Evolutionary conservation across 805 yeast species (phyloP), one percentile per base, ranked within the genome.

Genomic region (Pichia exigua): DNA sequence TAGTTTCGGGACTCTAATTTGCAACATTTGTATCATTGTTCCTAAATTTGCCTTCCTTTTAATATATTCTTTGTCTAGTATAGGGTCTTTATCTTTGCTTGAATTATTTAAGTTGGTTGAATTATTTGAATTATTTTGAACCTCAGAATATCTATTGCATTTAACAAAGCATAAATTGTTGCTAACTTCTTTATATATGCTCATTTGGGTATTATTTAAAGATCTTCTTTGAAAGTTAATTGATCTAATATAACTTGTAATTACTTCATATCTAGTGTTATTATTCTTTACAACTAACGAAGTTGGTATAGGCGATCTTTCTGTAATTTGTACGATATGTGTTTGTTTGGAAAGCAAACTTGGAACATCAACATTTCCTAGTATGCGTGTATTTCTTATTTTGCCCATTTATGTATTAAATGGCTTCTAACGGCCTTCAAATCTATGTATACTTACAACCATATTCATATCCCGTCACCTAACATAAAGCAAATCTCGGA

Each of bases 31-130:
- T 7, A 79, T 70, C 63, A 75, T 75, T 5, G 73, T 54, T 9
- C 87, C 87, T 27, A 83, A 62, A 59, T 83, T 83, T 12, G 80
- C 74, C 58, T 69, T 71, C 44, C 66, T 54, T 30, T 58, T 46
- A 58, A 74, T 70, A 28, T 41, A 28, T 57, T 57, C n/a, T 50
- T 27, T 42, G 21, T 51, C 43, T n/a, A 44, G 26, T 21, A 40
- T 28, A 1, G 11, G 35, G 9, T 43, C 20, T 20, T 51, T 46
- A 20, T 48, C 38, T 20, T 44, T 30, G 9, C 48, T 39, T 17
- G 32, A 22, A 17, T 44, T 30, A 12, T 49, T 39, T 17, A 27
- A 22, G 12, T 44, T 28, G 38, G 38, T 38, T 22, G n/a, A 28
- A 24, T 20, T 21, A 26, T 15, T 30, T 13, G 35, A 30, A 13